Evolutionary conservation across 352 stramenopile species (phyloP).

Genomic region (Phytopythium montanum): DNA sequence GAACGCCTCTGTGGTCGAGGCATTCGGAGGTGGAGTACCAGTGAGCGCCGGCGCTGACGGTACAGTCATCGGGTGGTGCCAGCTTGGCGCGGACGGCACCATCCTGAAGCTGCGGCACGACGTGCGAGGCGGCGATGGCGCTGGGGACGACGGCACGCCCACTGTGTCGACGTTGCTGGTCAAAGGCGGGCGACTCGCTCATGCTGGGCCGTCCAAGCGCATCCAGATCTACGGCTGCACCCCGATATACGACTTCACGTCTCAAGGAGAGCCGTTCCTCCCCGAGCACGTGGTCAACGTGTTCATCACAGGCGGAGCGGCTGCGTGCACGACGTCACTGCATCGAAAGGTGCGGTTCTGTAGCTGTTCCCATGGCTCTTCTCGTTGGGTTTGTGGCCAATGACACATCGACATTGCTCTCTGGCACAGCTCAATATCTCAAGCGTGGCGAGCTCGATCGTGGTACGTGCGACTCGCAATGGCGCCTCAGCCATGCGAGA

Average conservation of each 20-base stretch:
- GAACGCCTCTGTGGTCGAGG: constrained; percentile 31
- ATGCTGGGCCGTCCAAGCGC: constrained; percentile 46
- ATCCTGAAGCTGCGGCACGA: constrained; percentile 59
- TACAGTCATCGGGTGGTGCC: constrained; percentile 58
- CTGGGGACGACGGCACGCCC: not conserved
- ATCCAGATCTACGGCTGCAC: constrained; percentile 79
- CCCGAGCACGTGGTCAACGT: constrained; percentile 49
- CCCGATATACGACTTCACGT: constrained; percentile 56
- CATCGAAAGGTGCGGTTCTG: constrained; percentile 56
- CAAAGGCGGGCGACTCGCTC: constrained; percentile 49
- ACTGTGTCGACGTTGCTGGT: constrained; percentile 45
- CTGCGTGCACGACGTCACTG: constrained; percentile 50
- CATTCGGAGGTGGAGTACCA: constrained; percentile 43
- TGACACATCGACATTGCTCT: not conserved
- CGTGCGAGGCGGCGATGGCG: constrained; percentile 10
- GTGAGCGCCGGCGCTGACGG: constrained; percentile 16
- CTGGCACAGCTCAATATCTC: constrained; percentile 27
- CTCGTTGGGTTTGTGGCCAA: not conserved
- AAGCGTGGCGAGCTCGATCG: constrained; percentile 39
- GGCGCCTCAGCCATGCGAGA: no score
- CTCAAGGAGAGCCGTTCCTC: constrained; percentile 44
- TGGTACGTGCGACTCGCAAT: constrained; percentile 17
- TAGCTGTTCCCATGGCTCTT: not conserved
- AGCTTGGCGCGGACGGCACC: constrained; percentile 72
- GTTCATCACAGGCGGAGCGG: constrained; percentile 66